Conservation (phyloP, 148 eudicot species). For the Rhododendron ferrugineum region DNA sequence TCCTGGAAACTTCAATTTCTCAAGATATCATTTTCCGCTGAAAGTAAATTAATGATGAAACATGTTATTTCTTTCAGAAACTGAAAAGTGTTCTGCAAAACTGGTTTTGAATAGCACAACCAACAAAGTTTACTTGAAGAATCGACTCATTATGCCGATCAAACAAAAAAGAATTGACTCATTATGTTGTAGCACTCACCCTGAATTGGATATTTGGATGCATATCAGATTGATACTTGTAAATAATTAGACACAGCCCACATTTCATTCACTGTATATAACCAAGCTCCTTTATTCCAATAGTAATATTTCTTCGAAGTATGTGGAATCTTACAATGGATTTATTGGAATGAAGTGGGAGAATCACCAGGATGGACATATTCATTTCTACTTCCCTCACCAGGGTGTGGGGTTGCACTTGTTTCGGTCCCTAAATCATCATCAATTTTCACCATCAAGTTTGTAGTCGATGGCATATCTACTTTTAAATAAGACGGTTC, state of each 20-base stretch:
- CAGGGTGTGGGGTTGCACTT: not conserved
- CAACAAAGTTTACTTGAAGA: not conserved
- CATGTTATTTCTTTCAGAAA: not conserved
- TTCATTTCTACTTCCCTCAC: slow-evolving; percentile 6
- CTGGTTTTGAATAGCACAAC: not conserved
- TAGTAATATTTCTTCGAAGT: not conserved
- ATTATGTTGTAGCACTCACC: not conserved
- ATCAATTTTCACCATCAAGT: slow-evolving; percentile 36
- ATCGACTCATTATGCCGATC: not conserved
- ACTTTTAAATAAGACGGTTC: slow-evolving; percentile 21
- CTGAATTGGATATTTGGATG: not conserved
- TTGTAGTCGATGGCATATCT: slow-evolving; percentile 14
- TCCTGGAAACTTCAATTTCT: not conserved
- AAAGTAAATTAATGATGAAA: not conserved
- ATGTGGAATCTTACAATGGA: not conserved
- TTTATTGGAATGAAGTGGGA: not conserved
- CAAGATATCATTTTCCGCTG: not conserved
- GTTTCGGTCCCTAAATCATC: slow-evolving; percentile 22
- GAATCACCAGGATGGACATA: not conserved
- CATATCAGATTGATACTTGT: not conserved
- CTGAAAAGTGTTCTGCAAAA: not conserved
- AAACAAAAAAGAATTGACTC: not conserved
- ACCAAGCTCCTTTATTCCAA: not conserved
- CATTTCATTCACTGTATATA: not conserved
- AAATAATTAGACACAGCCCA: not conserved